phyloP scores from a whole-genome alignment of 371 early-diverging fungal species.

The Ordospora pajunii region DNA sequence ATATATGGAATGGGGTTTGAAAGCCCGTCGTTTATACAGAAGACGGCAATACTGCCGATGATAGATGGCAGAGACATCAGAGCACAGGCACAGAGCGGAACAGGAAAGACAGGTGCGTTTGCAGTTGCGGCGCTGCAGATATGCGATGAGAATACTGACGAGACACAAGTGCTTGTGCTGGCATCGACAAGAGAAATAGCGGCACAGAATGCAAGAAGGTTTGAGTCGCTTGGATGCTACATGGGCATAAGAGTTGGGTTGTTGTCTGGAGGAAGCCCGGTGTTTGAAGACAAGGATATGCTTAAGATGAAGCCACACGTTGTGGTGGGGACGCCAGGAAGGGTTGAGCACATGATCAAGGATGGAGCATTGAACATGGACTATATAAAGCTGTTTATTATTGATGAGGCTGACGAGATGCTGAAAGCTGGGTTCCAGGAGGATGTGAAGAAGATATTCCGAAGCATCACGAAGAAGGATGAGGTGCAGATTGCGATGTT shows the following conservation, averaged over 20 bases:
- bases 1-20: constrained; percentile 95
- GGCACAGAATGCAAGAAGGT: constrained; percentile 80
- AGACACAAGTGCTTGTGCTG: constrained; percentile 87
- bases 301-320: constrained; percentile 72
- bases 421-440: constrained; percentile 91
- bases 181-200: constrained; percentile 98
- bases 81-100: constrained; percentile 68
- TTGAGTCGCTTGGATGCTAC: constrained; percentile 76
- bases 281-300: constrained; percentile 77
- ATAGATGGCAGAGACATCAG: constrained; percentile 74
- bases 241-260: constrained; percentile 84
- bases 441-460: constrained; percentile 89
- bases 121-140: constrained; percentile 85
- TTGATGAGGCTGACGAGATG: constrained; percentile 99
- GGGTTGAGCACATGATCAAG: constrained; percentile 94
- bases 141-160: constrained; percentile 70
- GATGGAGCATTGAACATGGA: constrained; percentile 72
- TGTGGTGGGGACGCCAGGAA: constrained; percentile 95
- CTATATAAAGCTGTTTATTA: constrained; percentile 82
- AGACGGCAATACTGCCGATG: constrained; percentile 90
- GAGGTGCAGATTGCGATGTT: constrained; percentile 90
- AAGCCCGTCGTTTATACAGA: constrained; percentile 91
- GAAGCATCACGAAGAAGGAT: constrained; percentile 70
- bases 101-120: constrained; percentile 99
- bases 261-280: constrained; percentile 86